A percentile compares a stretch with the other conserved stretches of the same genome.
Evolutionary conservation across 2,329 filamentous ascomycete species (phyloP).

Genomic region (Beauveria medogensis): DNA sequence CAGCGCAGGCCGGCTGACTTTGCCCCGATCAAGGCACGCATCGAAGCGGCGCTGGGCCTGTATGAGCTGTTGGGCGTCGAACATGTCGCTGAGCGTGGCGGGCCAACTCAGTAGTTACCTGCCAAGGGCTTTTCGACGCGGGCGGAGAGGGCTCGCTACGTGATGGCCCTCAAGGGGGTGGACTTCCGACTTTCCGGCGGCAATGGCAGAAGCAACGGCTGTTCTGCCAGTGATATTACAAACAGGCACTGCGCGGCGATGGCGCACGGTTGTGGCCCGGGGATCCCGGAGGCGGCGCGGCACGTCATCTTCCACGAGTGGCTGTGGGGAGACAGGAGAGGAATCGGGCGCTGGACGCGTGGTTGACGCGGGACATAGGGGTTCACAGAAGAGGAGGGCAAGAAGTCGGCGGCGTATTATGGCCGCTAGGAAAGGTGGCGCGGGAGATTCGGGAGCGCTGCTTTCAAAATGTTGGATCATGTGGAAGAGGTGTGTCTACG

Average conservation of each 20-base stretch:
- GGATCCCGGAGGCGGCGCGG: conserved; percentile 31
- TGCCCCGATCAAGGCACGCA: conserved; percentile 22
- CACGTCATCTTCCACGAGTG: conserved; percentile 39
- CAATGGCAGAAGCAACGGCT: conserved; percentile 41
- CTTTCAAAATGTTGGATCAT: neutral
- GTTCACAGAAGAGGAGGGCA: conserved; percentile 21
- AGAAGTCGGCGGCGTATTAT: conserved; percentile 31
- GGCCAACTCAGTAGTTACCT: conserved; percentile 24
- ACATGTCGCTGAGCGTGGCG: conserved; percentile 43
- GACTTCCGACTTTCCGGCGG: conserved; percentile 38
- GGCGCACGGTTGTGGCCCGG: conserved; percentile 40
- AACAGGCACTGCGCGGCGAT: conserved; percentile 31
- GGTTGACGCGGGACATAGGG: conserved; percentile 26
- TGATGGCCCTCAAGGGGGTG: conserved; percentile 30
- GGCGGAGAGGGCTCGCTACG: conserved; percentile 39
- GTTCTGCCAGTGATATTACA: conserved; percentile 22
- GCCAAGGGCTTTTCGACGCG: conserved; percentile 47
- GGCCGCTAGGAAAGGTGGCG: conserved; percentile 32
- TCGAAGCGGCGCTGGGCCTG: conserved; percentile 27
- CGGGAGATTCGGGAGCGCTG: conserved; percentile 14
- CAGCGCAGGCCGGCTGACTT: conserved; percentile 29
- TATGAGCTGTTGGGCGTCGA: conserved; percentile 27
- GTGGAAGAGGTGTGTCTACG: neutral
- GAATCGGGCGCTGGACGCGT: conserved; percentile 33
- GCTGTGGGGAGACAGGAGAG: conserved; percentile 26